Percentiles rank a stretch among this genome's conserved stretches.
phyloP scores from a whole-genome alignment of 2,329 filamentous ascomycete species.

The Ophiostoma angusticollis region DNA sequence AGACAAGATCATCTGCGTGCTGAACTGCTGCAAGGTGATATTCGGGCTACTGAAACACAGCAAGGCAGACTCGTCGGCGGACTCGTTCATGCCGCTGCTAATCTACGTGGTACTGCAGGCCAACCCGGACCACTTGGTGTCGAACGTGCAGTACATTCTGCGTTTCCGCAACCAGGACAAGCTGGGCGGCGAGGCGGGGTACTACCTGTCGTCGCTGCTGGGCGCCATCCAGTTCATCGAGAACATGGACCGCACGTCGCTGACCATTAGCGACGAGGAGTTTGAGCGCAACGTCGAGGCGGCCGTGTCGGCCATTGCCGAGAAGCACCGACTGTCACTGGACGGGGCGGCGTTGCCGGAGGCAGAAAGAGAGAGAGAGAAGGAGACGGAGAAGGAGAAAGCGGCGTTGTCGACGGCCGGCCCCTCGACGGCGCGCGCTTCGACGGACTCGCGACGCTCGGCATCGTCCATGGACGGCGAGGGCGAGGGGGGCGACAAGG shows the following conservation, averaged over 20 bases:
- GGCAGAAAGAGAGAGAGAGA: slow-evolving; percentile 20
- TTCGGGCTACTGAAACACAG: slow-evolving; percentile 88
- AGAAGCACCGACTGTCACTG: slow-evolving; percentile 55
- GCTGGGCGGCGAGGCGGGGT: slow-evolving; percentile 90
- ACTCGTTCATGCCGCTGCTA: slow-evolving; percentile 86
- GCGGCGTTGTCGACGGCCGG: background rate
- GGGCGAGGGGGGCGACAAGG: slow-evolving; percentile 54
- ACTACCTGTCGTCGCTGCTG: slow-evolving; percentile 92
- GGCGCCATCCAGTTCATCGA: slow-evolving; percentile 95
- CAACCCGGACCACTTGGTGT: slow-evolving; percentile 89
- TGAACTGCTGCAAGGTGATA: slow-evolving; percentile 99
- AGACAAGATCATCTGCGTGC: slow-evolving; percentile 95
- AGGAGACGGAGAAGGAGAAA: background rate
- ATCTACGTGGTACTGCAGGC: slow-evolving; percentile 94
- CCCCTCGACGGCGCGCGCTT: slow-evolving; percentile 24
- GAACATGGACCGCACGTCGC: slow-evolving; percentile 81
- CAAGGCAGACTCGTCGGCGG: slow-evolving; percentile 86
- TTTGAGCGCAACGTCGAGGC: slow-evolving; percentile 96
- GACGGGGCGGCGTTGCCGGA: slow-evolving; percentile 31
- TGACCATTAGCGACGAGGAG: slow-evolving; percentile 89
- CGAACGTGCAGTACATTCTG: slow-evolving; percentile 95
- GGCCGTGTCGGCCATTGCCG: slow-evolving; percentile 88
- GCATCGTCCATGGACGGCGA: background rate
- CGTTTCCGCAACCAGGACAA: slow-evolving; percentile 97
- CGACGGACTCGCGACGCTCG: slow-evolving; percentile 23